Percentiles rank a stretch among this genome's conserved stretches.
Evolutionary conservation across 2,329 filamentous ascomycete genomes (phyloP).

Genomic region (Sarocladium strictum): DNA sequence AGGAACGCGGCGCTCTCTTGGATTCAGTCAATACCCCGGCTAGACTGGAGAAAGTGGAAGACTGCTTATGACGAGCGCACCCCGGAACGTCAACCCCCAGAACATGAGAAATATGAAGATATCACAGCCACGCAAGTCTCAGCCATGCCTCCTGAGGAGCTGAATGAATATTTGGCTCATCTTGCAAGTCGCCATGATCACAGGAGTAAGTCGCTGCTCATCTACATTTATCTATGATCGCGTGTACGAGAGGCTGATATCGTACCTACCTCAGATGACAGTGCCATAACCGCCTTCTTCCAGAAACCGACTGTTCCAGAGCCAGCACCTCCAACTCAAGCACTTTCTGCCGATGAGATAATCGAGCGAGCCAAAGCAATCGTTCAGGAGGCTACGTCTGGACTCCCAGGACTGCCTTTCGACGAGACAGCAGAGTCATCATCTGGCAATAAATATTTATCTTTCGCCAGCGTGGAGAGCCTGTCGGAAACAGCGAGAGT

Average conservation of each 20-base stretch:
- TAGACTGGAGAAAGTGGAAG: conserved; percentile 72
- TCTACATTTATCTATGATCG: no score
- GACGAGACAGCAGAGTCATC: not conserved
- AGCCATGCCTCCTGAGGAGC: conserved; percentile 50
- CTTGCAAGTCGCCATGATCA: conserved; percentile 26
- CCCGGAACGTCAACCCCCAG: conserved; percentile 9
- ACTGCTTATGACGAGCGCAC: conserved; percentile 12
- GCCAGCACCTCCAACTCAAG: conserved; percentile 13
- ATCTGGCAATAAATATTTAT: conserved; percentile 19
- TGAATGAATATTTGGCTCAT: conserved; percentile 59
- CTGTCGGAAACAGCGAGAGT: conserved; percentile 23
- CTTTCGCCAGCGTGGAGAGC: conserved; percentile 25
- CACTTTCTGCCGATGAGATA: conserved; percentile 20
- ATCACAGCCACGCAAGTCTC: conserved; percentile 58
- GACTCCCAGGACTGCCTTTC: not conserved
- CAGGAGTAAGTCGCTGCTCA: conserved; percentile 22
- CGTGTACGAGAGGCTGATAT: not conserved
- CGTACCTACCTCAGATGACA: conserved; percentile 20
- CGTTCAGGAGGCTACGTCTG: conserved; percentile 9
- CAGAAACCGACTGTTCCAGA: conserved; percentile 20
- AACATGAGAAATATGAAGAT: conserved; percentile 33
- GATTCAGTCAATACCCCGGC: conserved; percentile 13
- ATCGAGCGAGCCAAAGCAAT: conserved; percentile 12
- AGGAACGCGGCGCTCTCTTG: conserved; percentile 31
- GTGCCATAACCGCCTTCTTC: conserved; percentile 28